Evolutionary conservation across 192 early-diverging fungal species (phyloP).

Genomic region (Lunasporangiospora selenospora): DNA sequence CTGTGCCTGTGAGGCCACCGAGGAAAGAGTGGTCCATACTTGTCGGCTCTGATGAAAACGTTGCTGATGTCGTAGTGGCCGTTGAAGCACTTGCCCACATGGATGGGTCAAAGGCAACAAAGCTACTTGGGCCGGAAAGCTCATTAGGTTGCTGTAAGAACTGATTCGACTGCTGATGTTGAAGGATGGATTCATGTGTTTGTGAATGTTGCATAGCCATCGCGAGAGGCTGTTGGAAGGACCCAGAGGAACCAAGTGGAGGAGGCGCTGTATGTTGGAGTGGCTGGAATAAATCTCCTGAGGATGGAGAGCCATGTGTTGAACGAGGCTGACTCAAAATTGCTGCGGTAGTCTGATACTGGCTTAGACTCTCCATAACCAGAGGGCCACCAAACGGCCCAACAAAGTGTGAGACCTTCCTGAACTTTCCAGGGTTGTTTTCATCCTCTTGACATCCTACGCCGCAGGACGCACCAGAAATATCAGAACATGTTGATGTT

Average conservation of each 20-base stretch:
- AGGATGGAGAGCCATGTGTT: too few species aligned
- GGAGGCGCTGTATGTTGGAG: not conserved
- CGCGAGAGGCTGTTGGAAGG: not conserved
- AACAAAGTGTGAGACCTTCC: constrained; percentile 38
- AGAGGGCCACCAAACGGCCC: constrained; percentile 35
- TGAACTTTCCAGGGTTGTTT: constrained; percentile 22
- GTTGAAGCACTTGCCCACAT: too few species aligned
- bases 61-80: too few species aligned
- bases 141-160: too few species aligned
- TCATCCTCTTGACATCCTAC: too few species aligned
- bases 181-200: not conserved
- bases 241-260: not conserved
- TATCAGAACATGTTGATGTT: too few species aligned
- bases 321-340: constrained; percentile 27
- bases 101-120: too few species aligned
- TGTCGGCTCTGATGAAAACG: too few species aligned
- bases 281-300: constrained; percentile 1
- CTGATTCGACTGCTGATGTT: not conserved
- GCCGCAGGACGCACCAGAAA: too few species aligned
- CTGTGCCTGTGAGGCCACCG: too few species aligned
- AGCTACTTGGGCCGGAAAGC: too few species aligned
- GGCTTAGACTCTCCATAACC: constrained; percentile 34
- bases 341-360: constrained; percentile 28
- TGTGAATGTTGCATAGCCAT: constrained; percentile 10
- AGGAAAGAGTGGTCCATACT: too few species aligned